Conservation (phyloP, 179 eudicot species). For the Beta macrorhiza region DNA sequence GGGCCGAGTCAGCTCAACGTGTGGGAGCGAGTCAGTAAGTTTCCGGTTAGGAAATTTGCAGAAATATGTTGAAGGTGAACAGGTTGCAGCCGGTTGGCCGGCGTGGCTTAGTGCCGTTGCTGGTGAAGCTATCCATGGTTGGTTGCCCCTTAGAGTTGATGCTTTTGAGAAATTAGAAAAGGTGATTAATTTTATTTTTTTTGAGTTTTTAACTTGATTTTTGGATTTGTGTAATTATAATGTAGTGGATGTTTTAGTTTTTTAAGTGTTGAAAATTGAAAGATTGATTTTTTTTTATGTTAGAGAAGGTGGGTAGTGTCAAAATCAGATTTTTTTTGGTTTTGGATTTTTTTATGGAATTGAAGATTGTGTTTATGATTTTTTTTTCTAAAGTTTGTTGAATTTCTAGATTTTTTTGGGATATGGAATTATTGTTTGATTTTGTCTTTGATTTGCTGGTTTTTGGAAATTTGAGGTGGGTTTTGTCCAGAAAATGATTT, state of each 20-base stretch:
- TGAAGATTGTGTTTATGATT: not conserved
- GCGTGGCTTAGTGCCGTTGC: slow-evolving; percentile 96
- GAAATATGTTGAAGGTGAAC: slow-evolving; percentile 78
- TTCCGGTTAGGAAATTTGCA: slow-evolving; percentile 78
- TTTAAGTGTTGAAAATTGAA: not conserved
- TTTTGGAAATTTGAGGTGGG: slow-evolving; percentile 3
- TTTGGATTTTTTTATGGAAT: too few relatives aligned
- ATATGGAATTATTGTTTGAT: not conserved
- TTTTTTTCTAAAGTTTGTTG: not conserved
- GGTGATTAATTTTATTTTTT: slow-evolving; percentile 33
- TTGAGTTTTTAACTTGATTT: not conserved
- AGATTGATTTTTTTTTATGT: not conserved
- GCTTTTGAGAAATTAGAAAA: slow-evolving; percentile 85
- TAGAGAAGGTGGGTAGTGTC: slow-evolving; percentile 4
- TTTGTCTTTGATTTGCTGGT: not conserved
- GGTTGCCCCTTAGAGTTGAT: slow-evolving; percentile 83
- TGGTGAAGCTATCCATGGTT: slow-evolving; percentile 92
- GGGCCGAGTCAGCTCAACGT: slow-evolving; percentile 37
- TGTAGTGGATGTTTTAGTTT: not conserved
- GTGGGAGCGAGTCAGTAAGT: slow-evolving; percentile 64
- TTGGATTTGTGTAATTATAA: too few relatives aligned
- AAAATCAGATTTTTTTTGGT: slow-evolving; percentile 2
- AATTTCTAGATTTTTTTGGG: not conserved
- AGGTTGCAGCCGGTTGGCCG: slow-evolving; percentile 98
- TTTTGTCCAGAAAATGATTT: not conserved